Percentiles rank a stretch among this genome's conserved stretches.
Conservation (phyloP, 768 basidiomycete genomes). For the Pulveroboletus sp. region DNA sequence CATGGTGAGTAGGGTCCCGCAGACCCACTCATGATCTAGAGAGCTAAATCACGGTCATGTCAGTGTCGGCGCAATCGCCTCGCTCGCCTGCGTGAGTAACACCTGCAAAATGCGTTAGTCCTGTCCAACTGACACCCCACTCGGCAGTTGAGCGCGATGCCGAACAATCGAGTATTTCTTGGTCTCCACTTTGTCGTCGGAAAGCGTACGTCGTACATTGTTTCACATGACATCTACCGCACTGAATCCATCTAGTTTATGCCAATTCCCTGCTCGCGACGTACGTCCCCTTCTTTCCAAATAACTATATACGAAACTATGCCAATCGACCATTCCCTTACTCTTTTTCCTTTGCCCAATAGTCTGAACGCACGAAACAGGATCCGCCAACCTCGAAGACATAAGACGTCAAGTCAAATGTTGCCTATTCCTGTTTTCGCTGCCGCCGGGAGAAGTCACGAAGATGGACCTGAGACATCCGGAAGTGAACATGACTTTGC, state of each 20-base stretch:
- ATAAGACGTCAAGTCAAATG: neutral
- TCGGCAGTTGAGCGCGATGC: slow-evolving; percentile 18
- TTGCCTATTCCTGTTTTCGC: slow-evolving; percentile 4
- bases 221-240: neutral
- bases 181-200: slow-evolving; percentile 22
- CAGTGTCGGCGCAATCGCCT: slow-evolving; percentile 13
- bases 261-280: slow-evolving; percentile 26
- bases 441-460: neutral
- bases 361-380: slow-evolving; percentile 20
- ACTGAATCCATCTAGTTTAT: slow-evolving; percentile 8
- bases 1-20: slow-evolving; percentile 9
- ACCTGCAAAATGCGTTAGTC: neutral
- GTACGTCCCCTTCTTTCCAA: slow-evolving; percentile 8
- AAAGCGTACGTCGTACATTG: slow-evolving; percentile 14
- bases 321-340: neutral
- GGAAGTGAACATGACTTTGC: neutral
- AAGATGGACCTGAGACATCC: neutral
- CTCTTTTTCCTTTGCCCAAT: neutral
- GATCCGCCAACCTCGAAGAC: slow-evolving; percentile 3
- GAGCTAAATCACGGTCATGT: neutral
- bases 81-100: slow-evolving; percentile 18
- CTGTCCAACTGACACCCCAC: neutral
- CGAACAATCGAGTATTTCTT: slow-evolving; percentile 22
- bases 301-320: neutral
- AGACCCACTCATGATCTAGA: too few species aligned